Percentiles rank a stretch among this genome's conserved stretches.
phyloP scores from a whole-genome alignment of 2,329 filamentous ascomycete species.

The Neurospora crassa region DNA sequence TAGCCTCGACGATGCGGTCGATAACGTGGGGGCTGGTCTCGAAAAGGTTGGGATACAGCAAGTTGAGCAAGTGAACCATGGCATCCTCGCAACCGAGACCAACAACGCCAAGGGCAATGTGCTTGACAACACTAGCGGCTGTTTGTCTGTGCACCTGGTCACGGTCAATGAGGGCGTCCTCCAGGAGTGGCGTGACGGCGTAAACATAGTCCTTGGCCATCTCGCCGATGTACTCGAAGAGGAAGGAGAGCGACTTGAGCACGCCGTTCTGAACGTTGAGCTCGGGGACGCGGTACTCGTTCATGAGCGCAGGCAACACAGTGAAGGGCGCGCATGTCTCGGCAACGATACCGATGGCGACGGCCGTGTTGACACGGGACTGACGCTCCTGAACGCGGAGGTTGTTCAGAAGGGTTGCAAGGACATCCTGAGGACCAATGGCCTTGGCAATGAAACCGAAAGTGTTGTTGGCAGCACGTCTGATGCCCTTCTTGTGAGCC shows the following conservation, averaged over 20 bases:
- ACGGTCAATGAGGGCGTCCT: conserved; percentile 93
- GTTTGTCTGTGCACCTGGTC: conserved; percentile 98
- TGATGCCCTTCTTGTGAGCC: conserved; percentile 98
- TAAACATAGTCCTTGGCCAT: conserved; percentile 99
- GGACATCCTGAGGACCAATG: conserved; percentile 93
- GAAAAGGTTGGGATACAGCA: conserved; percentile 94
- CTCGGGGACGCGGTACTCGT: conserved; percentile 96
- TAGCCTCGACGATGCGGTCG: conserved; percentile 93
- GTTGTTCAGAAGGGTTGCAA: conserved; percentile 93
- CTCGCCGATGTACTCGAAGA: conserved; percentile 98
- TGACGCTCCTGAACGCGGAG: conserved; percentile 94
- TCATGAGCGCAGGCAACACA: conserved; percentile 97
- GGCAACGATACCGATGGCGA: conserved; percentile 96
- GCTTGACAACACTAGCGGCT: conserved; percentile 92
- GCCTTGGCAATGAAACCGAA: conserved; percentile 99
- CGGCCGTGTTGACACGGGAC: conserved; percentile 94
- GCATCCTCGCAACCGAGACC: conserved; percentile 96
- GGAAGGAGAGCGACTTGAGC: conserved; percentile 89
- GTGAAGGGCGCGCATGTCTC: conserved; percentile 98
- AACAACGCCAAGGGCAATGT: conserved; percentile 94
- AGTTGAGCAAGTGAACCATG: conserved; percentile 94
- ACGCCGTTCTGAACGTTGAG: conserved; percentile 99
- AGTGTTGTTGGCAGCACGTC: conserved; percentile 96
- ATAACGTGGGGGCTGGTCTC: conserved; percentile 98
- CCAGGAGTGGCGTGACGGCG: conserved; percentile 87